Conservation (phyloP, 306 rosid genomes). For the Lablab purpureus region DNA sequence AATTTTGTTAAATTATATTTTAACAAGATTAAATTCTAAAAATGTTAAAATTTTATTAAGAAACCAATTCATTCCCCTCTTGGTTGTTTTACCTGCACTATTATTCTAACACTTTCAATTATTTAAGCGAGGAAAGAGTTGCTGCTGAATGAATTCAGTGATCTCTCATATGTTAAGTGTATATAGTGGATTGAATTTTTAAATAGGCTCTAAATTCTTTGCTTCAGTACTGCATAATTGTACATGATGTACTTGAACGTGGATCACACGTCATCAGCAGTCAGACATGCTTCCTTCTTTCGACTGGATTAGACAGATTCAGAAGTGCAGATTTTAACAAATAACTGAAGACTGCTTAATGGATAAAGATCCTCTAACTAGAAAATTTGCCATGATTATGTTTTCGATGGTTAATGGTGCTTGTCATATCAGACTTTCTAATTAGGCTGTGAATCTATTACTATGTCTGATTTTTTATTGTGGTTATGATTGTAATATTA, state of each 20-base stretch:
- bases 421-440: neutral
- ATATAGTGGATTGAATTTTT: no score
- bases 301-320: neutral
- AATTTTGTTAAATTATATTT: no score
- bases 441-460: constrained; percentile 31
- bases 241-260: neutral
- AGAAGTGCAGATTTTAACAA: constrained; percentile 20
- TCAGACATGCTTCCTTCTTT: constrained; percentile 23
- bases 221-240: no score
- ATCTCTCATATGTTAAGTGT: no score
- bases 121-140: no score
- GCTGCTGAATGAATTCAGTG: no score
- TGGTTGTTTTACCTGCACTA: no score
- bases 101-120: no score
- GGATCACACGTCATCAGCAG: constrained; percentile 11
- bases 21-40: no score
- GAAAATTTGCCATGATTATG: constrained; percentile 2
- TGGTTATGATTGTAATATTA: constrained; percentile 21
- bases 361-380: constrained; percentile 14
- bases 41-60: no score
- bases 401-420: constrained; percentile 5
- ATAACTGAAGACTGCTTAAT: constrained; percentile 13
- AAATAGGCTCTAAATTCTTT: no score
- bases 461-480: neutral
- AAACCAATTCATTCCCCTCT: no score